Percentiles rank a stretch among this genome's conserved stretches.
Evolutionary conservation across 192 early-diverging fungal species (phyloP).

Genomic region (Gonapodya sp.): DNA sequence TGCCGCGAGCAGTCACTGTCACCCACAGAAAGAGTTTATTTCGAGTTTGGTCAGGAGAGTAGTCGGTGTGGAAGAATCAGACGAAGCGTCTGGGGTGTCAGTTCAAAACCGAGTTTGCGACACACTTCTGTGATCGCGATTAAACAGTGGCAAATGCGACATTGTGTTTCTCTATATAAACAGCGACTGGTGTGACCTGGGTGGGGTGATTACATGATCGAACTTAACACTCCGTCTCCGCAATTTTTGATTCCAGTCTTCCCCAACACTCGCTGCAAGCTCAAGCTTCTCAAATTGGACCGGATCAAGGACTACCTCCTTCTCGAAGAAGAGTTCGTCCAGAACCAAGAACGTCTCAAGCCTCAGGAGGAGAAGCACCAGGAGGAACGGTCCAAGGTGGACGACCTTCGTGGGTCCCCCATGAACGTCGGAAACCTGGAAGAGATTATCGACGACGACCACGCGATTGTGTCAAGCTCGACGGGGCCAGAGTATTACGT

Average conservation of each 20-base stretch:
- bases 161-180: constrained; percentile 5
- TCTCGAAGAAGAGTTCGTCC: constrained; percentile 98
- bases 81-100: too few relatives aligned
- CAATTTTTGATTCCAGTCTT: constrained; percentile 75
- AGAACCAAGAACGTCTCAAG: constrained; percentile 96
- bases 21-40: too few relatives aligned
- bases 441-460: constrained; percentile 99
- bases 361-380: constrained; percentile 89
- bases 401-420: constrained; percentile 91
- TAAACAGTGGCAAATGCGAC: too few relatives aligned
- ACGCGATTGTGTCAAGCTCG: constrained; percentile 90
- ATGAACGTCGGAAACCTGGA: constrained; percentile 95
- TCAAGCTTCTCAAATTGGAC: constrained; percentile 95
- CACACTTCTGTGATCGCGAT: too few relatives aligned
- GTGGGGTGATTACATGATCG: not conserved
- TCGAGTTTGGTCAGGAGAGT: too few relatives aligned
- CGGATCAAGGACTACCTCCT: constrained; percentile 97
- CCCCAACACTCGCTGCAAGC: constrained; percentile 91
- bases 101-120: too few relatives aligned
- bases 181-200: not conserved
- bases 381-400: constrained; percentile 89
- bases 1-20: too few relatives aligned
- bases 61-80: too few relatives aligned
- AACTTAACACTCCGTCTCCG: not conserved
- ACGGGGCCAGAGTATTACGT: constrained; percentile 97